A percentile compares a stretch with the other conserved stretches of the same genome.
These are phyloP conservation scores for Cryptosporidium felis DNA, from an alignment of 169 alveolate species.

Conservation along the genomic window DNA sequence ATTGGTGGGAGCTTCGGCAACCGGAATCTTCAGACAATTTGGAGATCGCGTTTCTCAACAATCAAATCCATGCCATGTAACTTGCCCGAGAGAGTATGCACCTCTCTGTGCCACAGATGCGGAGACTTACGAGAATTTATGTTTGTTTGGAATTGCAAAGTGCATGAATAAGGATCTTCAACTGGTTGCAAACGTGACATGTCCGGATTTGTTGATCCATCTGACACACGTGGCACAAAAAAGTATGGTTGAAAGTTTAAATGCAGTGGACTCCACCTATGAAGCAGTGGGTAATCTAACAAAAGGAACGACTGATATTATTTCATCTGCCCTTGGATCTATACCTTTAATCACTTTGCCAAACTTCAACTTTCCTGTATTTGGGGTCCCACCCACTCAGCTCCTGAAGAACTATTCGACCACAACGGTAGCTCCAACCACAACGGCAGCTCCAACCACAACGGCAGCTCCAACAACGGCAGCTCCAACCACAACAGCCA, in stretches of 20 bases:
- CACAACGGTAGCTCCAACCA: background rate
- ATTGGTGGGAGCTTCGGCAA: conserved; percentile 58
- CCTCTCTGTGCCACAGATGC: conserved; percentile 72
- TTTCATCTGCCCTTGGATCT: conserved; percentile 18
- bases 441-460: background rate
- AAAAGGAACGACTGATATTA: conserved; percentile 27
- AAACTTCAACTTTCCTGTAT: conserved; percentile 32
- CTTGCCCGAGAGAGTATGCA: conserved; percentile 69
- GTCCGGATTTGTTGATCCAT: conserved; percentile 51
- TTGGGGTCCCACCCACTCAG: conserved; percentile 35
- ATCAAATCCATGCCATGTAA: conserved; percentile 62
- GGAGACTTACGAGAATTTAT: conserved; percentile 41
- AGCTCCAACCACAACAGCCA: background rate
- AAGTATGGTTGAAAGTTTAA: conserved; percentile 13
- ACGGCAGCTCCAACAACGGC: background rate
- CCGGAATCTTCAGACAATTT: conserved; percentile 52
- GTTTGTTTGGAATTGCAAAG: conserved; percentile 62
- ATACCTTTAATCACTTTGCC: conserved; percentile 45
- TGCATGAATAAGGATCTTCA: conserved; percentile 57
- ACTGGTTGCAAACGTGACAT: conserved; percentile 63
- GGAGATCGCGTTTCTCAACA: background rate
- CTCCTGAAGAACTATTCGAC: background rate
- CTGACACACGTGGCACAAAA: conserved; percentile 34
- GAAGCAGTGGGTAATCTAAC: conserved; percentile 18
- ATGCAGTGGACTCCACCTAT: conserved; percentile 33